Percentiles rank a stretch among this genome's conserved stretches.
These are phyloP conservation scores for Metschnikowia reukaufii DNA, from an alignment of 805 yeast genomes.

Conservation along the genomic window DNA sequence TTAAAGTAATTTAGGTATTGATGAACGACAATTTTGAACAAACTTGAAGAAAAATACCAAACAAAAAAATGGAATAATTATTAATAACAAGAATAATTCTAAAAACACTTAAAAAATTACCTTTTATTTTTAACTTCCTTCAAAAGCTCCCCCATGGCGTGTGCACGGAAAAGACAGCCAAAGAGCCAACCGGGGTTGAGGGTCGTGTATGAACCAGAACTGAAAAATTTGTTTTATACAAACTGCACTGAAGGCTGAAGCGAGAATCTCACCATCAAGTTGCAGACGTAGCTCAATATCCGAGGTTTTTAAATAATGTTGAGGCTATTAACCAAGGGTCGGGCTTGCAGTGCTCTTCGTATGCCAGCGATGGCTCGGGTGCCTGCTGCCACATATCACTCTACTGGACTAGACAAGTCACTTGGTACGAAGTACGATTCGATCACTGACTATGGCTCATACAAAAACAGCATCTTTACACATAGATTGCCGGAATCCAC, in stretches of 20 bases:
- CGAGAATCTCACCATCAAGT: conserved; percentile 1
- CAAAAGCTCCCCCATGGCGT: too few relatives aligned
- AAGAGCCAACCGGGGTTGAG: too few relatives aligned
- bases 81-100: too few relatives aligned
- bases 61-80: too few relatives aligned
- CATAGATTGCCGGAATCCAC: conserved; percentile 48
- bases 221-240: conserved; percentile 13
- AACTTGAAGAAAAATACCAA: too few relatives aligned
- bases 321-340: conserved; percentile 18
- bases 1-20: too few relatives aligned
- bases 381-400: conserved; percentile 22
- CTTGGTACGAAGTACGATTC: conserved; percentile 33
- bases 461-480: conserved; percentile 41
- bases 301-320: conserved; percentile 12
- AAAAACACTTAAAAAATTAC: too few relatives aligned
- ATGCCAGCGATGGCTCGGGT: conserved; percentile 9
- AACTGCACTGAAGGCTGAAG: conserved; percentile 6
- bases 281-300: conserved; percentile 2
- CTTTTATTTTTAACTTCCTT: too few relatives aligned
- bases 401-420: conserved; percentile 24
- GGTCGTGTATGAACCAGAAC: conserved; percentile 12
- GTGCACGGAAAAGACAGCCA: too few relatives aligned
- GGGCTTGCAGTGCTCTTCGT: conserved; percentile 6
- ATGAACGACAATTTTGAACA: too few relatives aligned
- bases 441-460: conserved; percentile 39